phyloP scores from a whole-genome alignment of 768 basidiomycete species.

The Leccinum longicurvipes region DNA sequence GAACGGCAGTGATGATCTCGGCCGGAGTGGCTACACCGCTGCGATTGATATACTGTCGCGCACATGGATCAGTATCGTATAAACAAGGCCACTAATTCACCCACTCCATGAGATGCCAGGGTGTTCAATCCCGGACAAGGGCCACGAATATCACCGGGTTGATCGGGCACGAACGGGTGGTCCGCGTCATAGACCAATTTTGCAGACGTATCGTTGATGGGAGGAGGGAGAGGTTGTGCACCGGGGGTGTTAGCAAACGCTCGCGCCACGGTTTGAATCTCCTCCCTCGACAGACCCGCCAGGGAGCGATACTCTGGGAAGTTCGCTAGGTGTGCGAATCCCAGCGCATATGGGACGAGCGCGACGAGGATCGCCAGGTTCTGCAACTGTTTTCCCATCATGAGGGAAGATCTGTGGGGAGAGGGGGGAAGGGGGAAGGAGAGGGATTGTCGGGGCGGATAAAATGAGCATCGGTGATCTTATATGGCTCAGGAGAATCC shows the following conservation, averaged over 20 bases:
- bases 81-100: background rate
- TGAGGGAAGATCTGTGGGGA: background rate
- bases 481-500: slow-evolving; percentile 2
- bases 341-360: slow-evolving; percentile 8
- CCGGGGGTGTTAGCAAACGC: slow-evolving; percentile 19
- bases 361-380: background rate
- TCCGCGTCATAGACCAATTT: slow-evolving; percentile 19
- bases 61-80: background rate
- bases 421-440: background rate
- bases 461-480: background rate
- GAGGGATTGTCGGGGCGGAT: too few species aligned
- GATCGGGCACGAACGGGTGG: slow-evolving; percentile 16
- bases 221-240: slow-evolving; percentile 22
- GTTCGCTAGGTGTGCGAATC: slow-evolving; percentile 11
- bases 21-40: slow-evolving; percentile 21
- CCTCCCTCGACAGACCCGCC: slow-evolving; percentile 15
- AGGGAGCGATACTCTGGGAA: slow-evolving; percentile 23
- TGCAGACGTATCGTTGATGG: slow-evolving; percentile 23
- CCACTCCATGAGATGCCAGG: slow-evolving; percentile 25
- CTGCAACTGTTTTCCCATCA: slow-evolving; percentile 5
- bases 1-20: slow-evolving; percentile 21
- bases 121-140: slow-evolving; percentile 26
- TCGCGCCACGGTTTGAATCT: slow-evolving; percentile 10
- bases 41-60: slow-evolving; percentile 16
- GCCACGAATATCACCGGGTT: slow-evolving; percentile 22